Percentiles rank a stretch among this genome's conserved stretches.
These are phyloP conservation scores for Metarhizium anisopliae DNA, from an alignment of 2,329 filamentous ascomycete genomes.

Conservation along the genomic window DNA sequence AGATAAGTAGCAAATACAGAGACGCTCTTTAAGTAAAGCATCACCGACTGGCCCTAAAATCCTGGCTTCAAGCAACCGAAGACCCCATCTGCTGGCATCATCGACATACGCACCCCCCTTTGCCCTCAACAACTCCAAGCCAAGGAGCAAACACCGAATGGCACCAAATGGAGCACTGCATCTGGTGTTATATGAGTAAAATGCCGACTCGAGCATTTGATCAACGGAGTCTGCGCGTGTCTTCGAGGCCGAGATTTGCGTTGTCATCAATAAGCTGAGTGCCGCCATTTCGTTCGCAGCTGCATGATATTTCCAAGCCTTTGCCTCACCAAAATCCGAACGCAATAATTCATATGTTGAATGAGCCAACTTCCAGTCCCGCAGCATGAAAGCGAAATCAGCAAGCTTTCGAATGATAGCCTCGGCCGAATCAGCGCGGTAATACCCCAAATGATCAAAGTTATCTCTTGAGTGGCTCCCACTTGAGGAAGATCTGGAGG, in stretches of 20 bases:
- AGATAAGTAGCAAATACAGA: conserved; percentile 74
- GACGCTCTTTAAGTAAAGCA: conserved; percentile 75
- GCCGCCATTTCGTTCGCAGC: conserved; percentile 94
- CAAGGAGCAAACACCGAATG: conserved; percentile 65
- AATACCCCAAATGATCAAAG: conserved; percentile 76
- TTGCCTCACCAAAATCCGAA: conserved; percentile 85
- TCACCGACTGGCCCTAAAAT: conserved; percentile 69
- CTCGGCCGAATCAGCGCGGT: conserved; percentile 75
- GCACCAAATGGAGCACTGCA: conserved; percentile 74
- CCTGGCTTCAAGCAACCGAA: conserved; percentile 68
- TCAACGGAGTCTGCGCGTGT: conserved; percentile 73
- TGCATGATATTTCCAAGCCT: conserved; percentile 93
- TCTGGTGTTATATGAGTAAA: conserved; percentile 85
- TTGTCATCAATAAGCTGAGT: conserved; percentile 70
- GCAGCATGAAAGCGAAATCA: conserved; percentile 93
- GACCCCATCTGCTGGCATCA: conserved; percentile 79
- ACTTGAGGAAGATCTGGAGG: conserved; percentile 50
- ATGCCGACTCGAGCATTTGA: conserved; percentile 79
- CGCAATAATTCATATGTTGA: conserved; percentile 87
- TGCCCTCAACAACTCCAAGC: conserved; percentile 73
- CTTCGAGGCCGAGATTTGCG: conserved; percentile 63
- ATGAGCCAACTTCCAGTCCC: conserved; percentile 89
- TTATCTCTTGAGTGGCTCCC: conserved; percentile 50
- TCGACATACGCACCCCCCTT: conserved; percentile 74
- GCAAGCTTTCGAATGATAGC: conserved; percentile 87